Conservation (phyloP, 2,329 filamentous ascomycete genomes). For the Whalleya microplaca region DNA sequence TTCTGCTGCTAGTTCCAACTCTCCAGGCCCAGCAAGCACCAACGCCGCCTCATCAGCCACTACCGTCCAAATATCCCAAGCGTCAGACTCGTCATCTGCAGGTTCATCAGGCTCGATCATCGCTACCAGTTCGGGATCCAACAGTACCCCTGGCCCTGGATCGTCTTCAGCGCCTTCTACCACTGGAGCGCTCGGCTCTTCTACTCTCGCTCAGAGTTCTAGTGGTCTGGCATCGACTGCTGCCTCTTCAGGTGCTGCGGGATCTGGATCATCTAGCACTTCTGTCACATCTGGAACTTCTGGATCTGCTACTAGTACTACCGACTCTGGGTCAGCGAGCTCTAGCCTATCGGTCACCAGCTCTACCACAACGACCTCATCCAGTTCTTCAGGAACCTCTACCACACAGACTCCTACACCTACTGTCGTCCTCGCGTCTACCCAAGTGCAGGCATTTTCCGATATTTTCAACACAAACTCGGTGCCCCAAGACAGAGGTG, state of each 20-base stretch:
- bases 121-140: not conserved
- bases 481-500: not conserved
- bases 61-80: not conserved
- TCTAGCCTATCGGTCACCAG: not conserved
- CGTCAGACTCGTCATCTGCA: not conserved
- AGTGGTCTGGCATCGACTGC: too few relatives aligned
- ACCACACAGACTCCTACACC: not conserved
- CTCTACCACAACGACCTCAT: not conserved
- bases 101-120: not conserved
- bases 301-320: not conserved
- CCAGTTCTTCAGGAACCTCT: not conserved
- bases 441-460: not conserved
- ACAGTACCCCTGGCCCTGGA: not conserved
- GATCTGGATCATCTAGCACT: too few relatives aligned
- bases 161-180: not conserved
- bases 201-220: too few relatives aligned
- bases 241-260: too few relatives aligned
- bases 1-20: too few relatives aligned
- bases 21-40: not conserved
- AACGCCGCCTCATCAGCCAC: not conserved
- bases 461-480: slow-evolving; percentile 1
- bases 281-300: not conserved
- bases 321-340: not conserved
- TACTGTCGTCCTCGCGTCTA: slow-evolving; percentile 4
- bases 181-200: too few relatives aligned